Evolutionary conservation across 2,329 filamentous ascomycete species (phyloP).

Genomic region (Claviceps arundinis): DNA sequence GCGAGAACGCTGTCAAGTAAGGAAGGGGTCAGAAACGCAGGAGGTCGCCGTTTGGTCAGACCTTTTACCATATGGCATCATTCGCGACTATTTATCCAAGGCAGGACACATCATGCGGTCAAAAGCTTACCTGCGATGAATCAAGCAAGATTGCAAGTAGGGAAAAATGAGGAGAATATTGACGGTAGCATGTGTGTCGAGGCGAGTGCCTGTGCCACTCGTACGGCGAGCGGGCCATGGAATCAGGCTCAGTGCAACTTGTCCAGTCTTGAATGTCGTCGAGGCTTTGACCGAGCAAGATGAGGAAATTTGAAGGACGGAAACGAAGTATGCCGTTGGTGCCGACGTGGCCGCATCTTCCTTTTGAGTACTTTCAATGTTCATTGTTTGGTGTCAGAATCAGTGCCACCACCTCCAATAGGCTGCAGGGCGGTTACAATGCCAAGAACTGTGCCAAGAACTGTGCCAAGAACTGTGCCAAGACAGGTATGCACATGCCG

Average conservation of each 20-base stretch:
- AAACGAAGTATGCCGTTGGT: not conserved
- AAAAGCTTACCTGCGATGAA: not conserved
- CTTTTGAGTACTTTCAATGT: no score
- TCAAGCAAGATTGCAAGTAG: not conserved
- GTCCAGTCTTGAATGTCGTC: not conserved
- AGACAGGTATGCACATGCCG: no score
- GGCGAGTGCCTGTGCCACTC: not conserved
- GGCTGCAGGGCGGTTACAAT: no score
- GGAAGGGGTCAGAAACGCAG: slow-evolving; percentile 27
- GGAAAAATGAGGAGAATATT: not conserved
- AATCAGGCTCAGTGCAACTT: not conserved
- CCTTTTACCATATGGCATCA: slow-evolving; percentile 55
- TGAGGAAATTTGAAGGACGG: not conserved
- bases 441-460: no score
- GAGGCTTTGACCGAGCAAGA: not conserved
- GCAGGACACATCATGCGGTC: not conserved
- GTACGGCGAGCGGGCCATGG: not conserved
- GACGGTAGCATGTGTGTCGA: not conserved
- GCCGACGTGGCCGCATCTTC: no score
- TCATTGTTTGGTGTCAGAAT: no score
- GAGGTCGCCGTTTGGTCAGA: slow-evolving; percentile 37
- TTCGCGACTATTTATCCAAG: slow-evolving; percentile 13
- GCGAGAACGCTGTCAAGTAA: not conserved
- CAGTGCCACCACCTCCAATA: no score
- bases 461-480: no score